A percentile compares a stretch with the other conserved stretches of the same genome.
These are phyloP conservation scores for Eremomyces bilateralis DNA, from an alignment of 495 filamentous ascomycete genomes.

Conservation along the genomic window DNA sequence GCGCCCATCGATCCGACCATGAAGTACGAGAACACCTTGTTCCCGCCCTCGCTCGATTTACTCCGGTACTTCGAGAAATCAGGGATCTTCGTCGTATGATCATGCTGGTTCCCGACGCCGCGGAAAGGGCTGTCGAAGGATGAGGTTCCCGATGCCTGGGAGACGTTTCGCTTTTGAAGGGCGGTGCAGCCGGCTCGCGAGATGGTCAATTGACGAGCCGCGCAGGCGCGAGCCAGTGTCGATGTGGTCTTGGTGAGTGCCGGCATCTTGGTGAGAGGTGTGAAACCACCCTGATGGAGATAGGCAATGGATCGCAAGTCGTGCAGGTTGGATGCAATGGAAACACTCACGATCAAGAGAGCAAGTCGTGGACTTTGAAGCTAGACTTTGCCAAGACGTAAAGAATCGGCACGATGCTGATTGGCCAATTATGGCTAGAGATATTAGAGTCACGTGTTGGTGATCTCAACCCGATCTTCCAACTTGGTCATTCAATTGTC, in stretches of 20 bases:
- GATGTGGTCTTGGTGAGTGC: slow-evolving; percentile 17
- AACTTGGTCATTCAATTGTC: no score
- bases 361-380: no score
- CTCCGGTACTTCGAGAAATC: slow-evolving; percentile 75
- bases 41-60: slow-evolving; percentile 36
- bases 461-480: no score
- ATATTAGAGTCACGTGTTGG: no score
- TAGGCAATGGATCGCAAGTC: no score
- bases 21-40: slow-evolving; percentile 89
- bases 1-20: slow-evolving; percentile 92
- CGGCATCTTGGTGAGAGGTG: slow-evolving; percentile 13
- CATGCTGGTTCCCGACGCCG: slow-evolving; percentile 11
- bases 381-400: no score
- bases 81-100: slow-evolving; percentile 49
- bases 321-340: no score
- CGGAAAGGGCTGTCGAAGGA: slow-evolving; percentile 41
- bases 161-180: slow-evolving; percentile 14
- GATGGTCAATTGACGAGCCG: slow-evolving; percentile 17
- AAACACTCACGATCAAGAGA: no score
- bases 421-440: no score
- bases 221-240: slow-evolving; percentile 16
- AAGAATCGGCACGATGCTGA: no score
- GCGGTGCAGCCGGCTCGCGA: slow-evolving; percentile 14
- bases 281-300: no score
- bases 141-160: slow-evolving; percentile 21